These are phyloP conservation scores for Colletotrichum sp. DNA, from an alignment of 2,329 filamentous ascomycete genomes.

Conservation along the genomic window DNA sequence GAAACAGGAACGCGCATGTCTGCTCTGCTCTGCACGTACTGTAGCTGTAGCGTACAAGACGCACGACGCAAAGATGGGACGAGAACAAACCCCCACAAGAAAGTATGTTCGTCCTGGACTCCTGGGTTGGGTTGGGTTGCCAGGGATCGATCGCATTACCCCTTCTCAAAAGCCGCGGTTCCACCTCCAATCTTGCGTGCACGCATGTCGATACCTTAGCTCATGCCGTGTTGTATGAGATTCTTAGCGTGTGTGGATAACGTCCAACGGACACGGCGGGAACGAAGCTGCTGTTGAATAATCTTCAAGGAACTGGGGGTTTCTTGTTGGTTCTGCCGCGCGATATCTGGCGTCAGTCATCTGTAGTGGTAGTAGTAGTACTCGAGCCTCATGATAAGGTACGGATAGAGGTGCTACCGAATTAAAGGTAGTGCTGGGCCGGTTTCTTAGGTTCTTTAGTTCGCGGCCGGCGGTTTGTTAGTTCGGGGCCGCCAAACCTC, in stretches of 20 bases:
- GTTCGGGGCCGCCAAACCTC: background rate
- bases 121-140: background rate
- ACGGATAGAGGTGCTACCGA: background rate
- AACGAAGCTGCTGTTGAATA: background rate
- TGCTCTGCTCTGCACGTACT: constrained; percentile 4
- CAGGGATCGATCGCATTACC: background rate
- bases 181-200: constrained; percentile 7
- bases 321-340: background rate
- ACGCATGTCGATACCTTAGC: background rate
- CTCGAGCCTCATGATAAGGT: background rate
- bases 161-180: background rate
- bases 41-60: background rate
- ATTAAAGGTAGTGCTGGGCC: background rate
- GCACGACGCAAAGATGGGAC: constrained; percentile 1
- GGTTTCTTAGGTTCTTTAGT: background rate
- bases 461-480: background rate
- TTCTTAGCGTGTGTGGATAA: background rate
- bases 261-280: background rate
- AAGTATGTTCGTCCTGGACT: background rate
- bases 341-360: background rate
- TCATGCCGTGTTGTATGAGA: constrained; percentile 1
- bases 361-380: background rate
- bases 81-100: constrained; percentile 1
- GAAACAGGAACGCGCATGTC: constrained; percentile 9
- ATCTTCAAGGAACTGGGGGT: background rate